Percentiles rank a stretch among this genome's conserved stretches.
Evolutionary conservation across 805 yeast genomes (phyloP).

Genomic region (Spathaspora sp.): DNA sequence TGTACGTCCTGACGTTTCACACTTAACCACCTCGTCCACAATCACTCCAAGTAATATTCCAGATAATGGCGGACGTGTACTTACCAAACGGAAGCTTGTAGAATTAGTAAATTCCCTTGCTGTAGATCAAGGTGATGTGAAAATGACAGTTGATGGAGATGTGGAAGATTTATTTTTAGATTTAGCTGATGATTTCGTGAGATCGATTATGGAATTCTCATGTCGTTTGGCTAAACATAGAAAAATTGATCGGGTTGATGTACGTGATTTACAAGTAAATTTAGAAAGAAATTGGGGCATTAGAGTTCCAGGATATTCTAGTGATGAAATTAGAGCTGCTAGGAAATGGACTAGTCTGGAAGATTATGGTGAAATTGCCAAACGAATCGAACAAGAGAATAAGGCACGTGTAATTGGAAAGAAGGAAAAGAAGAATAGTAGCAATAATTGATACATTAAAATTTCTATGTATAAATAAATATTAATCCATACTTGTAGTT

Average conservation of each 20-base stretch:
- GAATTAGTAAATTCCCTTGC: slow-evolving; percentile 83
- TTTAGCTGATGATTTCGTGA: slow-evolving; percentile 92
- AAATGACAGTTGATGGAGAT: slow-evolving; percentile 88
- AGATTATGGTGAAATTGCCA: slow-evolving; percentile 58
- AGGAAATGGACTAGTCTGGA: slow-evolving; percentile 67
- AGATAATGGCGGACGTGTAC: slow-evolving; percentile 71
- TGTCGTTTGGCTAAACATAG: slow-evolving; percentile 94
- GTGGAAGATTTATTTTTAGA: slow-evolving; percentile 89
- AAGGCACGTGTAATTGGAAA: neutral
- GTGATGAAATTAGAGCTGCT: slow-evolving; percentile 82
- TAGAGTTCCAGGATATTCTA: slow-evolving; percentile 86
- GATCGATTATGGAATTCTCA: slow-evolving; percentile 86
- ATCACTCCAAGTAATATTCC: slow-evolving; percentile 31
- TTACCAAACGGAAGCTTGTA: slow-evolving; percentile 83
- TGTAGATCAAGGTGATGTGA: slow-evolving; percentile 85
- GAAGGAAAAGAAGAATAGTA: neutral
- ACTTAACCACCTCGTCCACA: slow-evolving; percentile 48
- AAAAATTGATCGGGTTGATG: slow-evolving; percentile 80
- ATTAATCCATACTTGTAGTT: too few species aligned
- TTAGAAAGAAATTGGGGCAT: slow-evolving; percentile 93
- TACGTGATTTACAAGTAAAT: slow-evolving; percentile 86
- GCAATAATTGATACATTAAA: too few species aligned
- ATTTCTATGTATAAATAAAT: neutral
- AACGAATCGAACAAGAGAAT: slow-evolving; percentile 3
- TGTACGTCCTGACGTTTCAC: slow-evolving; percentile 1